Percentiles rank a stretch among this genome's conserved stretches.
phyloP scores from a whole-genome alignment of 169 alveolate species.

The Plasmodium coatneyi region DNA sequence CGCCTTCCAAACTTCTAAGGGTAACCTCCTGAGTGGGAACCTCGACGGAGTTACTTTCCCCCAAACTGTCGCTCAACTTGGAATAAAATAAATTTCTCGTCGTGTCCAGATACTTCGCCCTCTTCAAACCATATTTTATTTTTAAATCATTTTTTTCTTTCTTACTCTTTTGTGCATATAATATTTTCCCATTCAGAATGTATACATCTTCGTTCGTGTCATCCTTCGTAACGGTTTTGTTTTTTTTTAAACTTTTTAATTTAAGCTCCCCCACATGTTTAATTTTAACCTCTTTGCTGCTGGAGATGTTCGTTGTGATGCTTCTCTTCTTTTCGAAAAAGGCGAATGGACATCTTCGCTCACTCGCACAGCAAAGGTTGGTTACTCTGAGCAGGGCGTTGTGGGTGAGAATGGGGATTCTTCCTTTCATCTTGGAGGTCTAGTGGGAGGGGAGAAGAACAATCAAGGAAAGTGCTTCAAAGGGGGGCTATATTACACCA shows the following conservation, averaged over 20 bases:
- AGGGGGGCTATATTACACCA: neutral
- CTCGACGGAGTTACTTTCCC: slow-evolving; percentile 12
- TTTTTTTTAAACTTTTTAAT: slow-evolving; percentile 53
- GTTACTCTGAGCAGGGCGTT: neutral
- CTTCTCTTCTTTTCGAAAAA: neutral
- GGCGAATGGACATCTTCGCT: neutral
- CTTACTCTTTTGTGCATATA: slow-evolving; percentile 51
- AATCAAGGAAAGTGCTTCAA: neutral
- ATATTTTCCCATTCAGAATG: slow-evolving; percentile 56
- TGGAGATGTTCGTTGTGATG: slow-evolving; percentile 20
- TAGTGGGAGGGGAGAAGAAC: neutral
- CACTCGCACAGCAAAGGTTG: neutral
- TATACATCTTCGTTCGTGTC: slow-evolving; percentile 44
- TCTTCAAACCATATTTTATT: slow-evolving; percentile 9
- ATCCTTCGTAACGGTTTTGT: slow-evolving; percentile 23
- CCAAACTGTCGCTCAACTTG: slow-evolving; percentile 21
- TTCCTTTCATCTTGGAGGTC: slow-evolving; percentile 9
- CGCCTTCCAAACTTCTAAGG: neutral
- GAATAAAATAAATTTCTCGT: slow-evolving; percentile 9
- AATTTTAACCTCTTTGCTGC: slow-evolving; percentile 36
- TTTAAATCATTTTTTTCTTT: slow-evolving; percentile 41
- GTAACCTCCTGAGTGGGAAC: neutral
- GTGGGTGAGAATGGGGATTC: slow-evolving; percentile 6
- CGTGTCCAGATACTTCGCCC: slow-evolving; percentile 2
- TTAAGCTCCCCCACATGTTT: slow-evolving; percentile 14